Percentiles rank a stretch among this genome's conserved stretches.
These are phyloP conservation scores for Marvania coccoides DNA, from an alignment of 139 green algal species.

Conservation along the genomic window DNA sequence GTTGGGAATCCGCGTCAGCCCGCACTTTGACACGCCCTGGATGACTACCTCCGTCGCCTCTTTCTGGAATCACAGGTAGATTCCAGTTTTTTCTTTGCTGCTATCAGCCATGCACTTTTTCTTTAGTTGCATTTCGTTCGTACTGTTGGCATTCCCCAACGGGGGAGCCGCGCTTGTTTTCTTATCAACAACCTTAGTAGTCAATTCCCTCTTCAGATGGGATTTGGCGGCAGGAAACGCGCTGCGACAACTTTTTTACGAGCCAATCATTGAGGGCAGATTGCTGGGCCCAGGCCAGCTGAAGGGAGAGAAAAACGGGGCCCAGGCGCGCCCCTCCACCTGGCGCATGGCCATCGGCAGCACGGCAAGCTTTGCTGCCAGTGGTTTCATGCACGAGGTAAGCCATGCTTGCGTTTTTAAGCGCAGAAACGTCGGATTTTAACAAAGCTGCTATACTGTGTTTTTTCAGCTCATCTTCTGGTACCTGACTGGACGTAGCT, in stretches of 20 bases:
- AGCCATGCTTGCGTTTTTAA: no score
- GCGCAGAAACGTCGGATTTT: no score
- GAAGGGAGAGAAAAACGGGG: no score
- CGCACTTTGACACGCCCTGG: constrained; percentile 17
- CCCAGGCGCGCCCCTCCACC: background rate
- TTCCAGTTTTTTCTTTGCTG: background rate
- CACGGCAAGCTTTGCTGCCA: background rate
- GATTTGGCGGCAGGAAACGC: constrained; percentile 9
- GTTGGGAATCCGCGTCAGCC: constrained; percentile 6
- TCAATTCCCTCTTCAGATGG: no score
- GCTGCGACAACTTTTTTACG: constrained; percentile 14
- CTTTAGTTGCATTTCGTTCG: no score
- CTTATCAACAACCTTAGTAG: constrained; percentile 7
- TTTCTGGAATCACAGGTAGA: background rate
- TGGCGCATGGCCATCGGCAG: background rate
- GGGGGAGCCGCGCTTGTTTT: background rate
- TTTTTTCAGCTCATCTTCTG: constrained; percentile 23
- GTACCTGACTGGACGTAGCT: constrained; percentile 14
- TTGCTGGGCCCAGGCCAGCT: background rate
- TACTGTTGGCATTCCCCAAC: background rate
- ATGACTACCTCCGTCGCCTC: background rate
- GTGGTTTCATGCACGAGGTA: no score
- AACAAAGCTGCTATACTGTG: no score
- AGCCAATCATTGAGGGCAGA: background rate
- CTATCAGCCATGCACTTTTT: background rate